Evolutionary conservation across 2,329 filamentous ascomycete species (phyloP).

Genomic region (Paraphaeosphaeria minitans): DNA sequence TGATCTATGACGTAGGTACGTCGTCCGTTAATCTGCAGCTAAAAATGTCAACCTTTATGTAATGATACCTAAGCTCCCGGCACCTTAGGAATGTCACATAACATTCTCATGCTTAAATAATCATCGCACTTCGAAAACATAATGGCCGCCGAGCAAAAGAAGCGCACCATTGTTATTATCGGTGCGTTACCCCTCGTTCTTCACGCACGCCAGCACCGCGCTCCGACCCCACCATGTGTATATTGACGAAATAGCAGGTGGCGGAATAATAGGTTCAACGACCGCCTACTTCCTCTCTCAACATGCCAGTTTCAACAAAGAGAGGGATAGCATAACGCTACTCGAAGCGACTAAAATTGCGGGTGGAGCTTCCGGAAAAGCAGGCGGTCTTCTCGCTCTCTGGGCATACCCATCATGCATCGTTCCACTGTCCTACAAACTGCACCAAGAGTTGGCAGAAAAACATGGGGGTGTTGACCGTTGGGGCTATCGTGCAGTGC

Average conservation of each 20-base stretch:
- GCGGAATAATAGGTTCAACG: slow-evolving; percentile 90
- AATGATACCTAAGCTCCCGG: not conserved
- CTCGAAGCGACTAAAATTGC: slow-evolving; percentile 86
- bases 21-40: not conserved
- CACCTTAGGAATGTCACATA: not conserved
- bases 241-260: slow-evolving; percentile 59
- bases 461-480: slow-evolving; percentile 76
- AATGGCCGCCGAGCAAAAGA: slow-evolving; percentile 34
- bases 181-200: slow-evolving; percentile 23
- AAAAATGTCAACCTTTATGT: not conserved
- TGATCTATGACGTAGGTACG: not conserved
- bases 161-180: slow-evolving; percentile 44
- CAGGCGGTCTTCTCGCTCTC: slow-evolving; percentile 83
- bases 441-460: slow-evolving; percentile 74
- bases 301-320: slow-evolving; percentile 78
- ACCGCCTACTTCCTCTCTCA: slow-evolving; percentile 90
- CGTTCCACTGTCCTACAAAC: slow-evolving; percentile 81
- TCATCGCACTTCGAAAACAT: slow-evolving; percentile 21
- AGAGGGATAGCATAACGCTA: slow-evolving; percentile 78
- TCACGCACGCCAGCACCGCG: not conserved
- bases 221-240: not conserved
- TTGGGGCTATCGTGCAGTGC: slow-evolving; percentile 86
- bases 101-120: slow-evolving; percentile 26
- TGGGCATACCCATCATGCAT: slow-evolving; percentile 90
- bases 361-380: slow-evolving; percentile 92